These are phyloP conservation scores for Globisporangium spiculum DNA, from an alignment of 352 stramenopile genomes.

Conservation along the genomic window DNA sequence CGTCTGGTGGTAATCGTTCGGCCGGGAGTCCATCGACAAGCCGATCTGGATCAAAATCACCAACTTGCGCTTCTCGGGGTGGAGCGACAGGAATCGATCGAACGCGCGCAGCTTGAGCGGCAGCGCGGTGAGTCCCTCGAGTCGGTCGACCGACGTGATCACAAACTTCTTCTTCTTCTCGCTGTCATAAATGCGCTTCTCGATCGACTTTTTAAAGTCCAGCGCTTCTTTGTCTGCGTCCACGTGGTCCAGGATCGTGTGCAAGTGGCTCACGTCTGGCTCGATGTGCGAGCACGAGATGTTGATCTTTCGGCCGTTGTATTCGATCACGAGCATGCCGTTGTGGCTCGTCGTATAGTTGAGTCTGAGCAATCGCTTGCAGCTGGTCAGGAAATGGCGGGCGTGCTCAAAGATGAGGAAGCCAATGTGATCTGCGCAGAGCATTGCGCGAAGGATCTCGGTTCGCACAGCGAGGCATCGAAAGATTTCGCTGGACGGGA, in stretches of 20 bases:
- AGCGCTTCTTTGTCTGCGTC: conserved; percentile 32
- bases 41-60: conserved; percentile 83
- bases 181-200: conserved; percentile 30
- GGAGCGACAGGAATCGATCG: conserved; percentile 92
- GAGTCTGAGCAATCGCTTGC: conserved; percentile 92
- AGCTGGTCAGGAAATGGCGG: conserved; percentile 90
- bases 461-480: conserved; percentile 90
- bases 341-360: conserved; percentile 90
- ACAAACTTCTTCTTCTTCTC: conserved; percentile 46
- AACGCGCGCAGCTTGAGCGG: conserved; percentile 96
- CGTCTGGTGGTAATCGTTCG: conserved; percentile 93
- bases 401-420: conserved; percentile 94
- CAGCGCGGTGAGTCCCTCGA: conserved; percentile 96
- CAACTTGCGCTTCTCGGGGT: conserved; percentile 61
- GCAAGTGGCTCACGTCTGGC: conserved; percentile 83
- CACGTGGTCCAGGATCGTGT: conserved; percentile 61
- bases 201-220: conserved; percentile 35
- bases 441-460: conserved; percentile 88
- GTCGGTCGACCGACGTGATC: conserved; percentile 90
- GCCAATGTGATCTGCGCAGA: conserved; percentile 91
- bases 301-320: conserved; percentile 95
- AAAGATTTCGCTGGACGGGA: conserved; percentile 98
- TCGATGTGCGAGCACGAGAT: conserved; percentile 97
- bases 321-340: conserved; percentile 91
- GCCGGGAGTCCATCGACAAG: conserved; percentile 63